phyloP scores from a whole-genome alignment of 2,329 filamentous ascomycete species.

The Fusarium temperatum region DNA sequence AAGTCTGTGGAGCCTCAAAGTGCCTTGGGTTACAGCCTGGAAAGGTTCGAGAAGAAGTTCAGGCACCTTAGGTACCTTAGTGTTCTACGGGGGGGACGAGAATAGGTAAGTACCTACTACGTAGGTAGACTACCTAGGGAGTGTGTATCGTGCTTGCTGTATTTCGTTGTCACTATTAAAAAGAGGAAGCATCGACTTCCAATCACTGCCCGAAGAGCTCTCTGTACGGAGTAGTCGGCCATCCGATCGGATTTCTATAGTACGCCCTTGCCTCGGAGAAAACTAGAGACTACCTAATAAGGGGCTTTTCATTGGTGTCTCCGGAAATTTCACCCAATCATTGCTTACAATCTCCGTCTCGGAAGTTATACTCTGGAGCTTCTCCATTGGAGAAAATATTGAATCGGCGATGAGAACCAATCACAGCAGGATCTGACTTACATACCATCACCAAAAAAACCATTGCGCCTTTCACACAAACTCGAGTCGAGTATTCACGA shows the following conservation, averaged over 20 bases:
- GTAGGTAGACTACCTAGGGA: background rate
- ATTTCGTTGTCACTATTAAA: background rate
- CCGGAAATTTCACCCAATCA: conserved; percentile 4
- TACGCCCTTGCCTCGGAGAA: background rate
- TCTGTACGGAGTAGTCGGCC: background rate
- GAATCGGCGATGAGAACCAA: conserved; percentile 27
- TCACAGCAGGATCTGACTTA: background rate
- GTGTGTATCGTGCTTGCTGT: background rate
- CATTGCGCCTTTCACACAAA: conserved; percentile 8
- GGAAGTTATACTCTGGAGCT: background rate
- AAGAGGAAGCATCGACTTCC: background rate
- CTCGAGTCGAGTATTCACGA: conserved; percentile 4
- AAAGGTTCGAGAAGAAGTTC: background rate
- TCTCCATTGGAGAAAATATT: background rate
- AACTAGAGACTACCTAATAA: background rate
- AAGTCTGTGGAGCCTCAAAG: background rate
- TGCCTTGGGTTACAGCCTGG: background rate
- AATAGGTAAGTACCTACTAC: background rate
- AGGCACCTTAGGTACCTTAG: background rate
- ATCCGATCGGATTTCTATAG: background rate
- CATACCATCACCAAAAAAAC: conserved; percentile 3
- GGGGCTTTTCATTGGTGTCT: background rate
- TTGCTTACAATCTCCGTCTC: background rate
- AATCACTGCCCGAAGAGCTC: background rate
- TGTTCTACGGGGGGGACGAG: background rate